Evolutionary conservation across 164 flowering plant species (phyloP), one percentile per base, ranked within the genome.

Genomic region (Vitis riparia): DNA sequence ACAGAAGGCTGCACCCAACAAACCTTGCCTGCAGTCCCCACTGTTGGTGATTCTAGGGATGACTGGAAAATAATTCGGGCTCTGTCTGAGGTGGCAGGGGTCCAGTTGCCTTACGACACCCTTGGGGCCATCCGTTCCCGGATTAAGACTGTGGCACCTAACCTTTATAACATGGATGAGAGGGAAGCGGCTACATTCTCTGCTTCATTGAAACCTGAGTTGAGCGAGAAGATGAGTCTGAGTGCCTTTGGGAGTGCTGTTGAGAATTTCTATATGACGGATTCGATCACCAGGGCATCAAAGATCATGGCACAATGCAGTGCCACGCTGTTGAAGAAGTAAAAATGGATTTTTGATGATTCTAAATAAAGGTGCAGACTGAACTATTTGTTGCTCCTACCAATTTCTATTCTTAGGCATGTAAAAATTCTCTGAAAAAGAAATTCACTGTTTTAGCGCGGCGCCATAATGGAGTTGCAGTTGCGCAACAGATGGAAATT

Each of bases 291-390:
- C 10, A 80, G 99, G 74, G 98, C 99, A 14, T 96, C 98, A 37
- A 96, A 96, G 91, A 91, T 92, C 48, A 93, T 96, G 99, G 97
- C 98, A 3, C 99, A 96, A 65, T 96, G 99, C 83, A 92, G 91
- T 73, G 89, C 91, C 0, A 50, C 75, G 81, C 75, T 87, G 61
- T 59, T 78, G 65, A 90, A 85, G 81, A 89, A 88, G 76, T 90
- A 85, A 88, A 37, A 6, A 37, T 37, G 5, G 44, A 37, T 37
- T 37, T 37, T 37, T 3, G 7, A 6, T 37, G 44, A 37, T 37
- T 37, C 44, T 3, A 37, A 37, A 37, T 37, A 37, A 37, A 37
- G 44, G 44, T 37, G 7, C 44, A 37, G 44, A 37, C 44, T 37
- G 44, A 6, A 37, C 44, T 37, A 6, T 37, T 37, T 37, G 44